Evolutionary conservation across 768 basidiomycete species (phyloP).

Genomic region (Naganishia randhawae): DNA sequence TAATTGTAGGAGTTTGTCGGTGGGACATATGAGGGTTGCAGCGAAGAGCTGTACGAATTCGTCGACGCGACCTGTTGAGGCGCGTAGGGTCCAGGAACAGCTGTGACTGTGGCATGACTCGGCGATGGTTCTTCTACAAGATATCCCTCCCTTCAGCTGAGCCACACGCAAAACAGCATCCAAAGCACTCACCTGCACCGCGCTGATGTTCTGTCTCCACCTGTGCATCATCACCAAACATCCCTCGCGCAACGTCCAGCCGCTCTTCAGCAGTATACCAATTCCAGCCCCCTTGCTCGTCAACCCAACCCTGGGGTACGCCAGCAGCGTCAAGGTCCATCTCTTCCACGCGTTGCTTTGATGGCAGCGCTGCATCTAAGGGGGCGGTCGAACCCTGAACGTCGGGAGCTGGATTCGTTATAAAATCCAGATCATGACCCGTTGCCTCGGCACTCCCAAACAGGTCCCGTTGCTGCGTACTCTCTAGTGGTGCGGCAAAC

Average conservation of each 20-base stretch:
- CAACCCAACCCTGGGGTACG: constrained; percentile 49
- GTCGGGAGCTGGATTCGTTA: constrained; percentile 4
- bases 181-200: constrained; percentile 4
- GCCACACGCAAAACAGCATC: neutral
- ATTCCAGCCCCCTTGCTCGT: constrained; percentile 44
- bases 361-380: neutral
- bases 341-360: constrained; percentile 23
- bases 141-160: neutral
- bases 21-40: neutral
- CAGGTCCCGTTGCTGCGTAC: neutral
- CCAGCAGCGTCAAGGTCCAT: constrained; percentile 38
- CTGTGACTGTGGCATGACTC: neutral
- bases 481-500: neutral
- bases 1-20: neutral
- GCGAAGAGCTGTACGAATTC: neutral
- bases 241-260: constrained; percentile 28
- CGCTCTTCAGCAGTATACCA: constrained; percentile 49
- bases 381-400: neutral
- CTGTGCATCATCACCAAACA: constrained; percentile 15
- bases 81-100: neutral
- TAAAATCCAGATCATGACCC: neutral
- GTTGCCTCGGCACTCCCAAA: neutral
- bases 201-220: neutral
- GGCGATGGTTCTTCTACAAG: neutral
- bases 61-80: neutral